Conservation (phyloP, 768 basidiomycete species). For the Rhizopogon salebrosus region DNA sequence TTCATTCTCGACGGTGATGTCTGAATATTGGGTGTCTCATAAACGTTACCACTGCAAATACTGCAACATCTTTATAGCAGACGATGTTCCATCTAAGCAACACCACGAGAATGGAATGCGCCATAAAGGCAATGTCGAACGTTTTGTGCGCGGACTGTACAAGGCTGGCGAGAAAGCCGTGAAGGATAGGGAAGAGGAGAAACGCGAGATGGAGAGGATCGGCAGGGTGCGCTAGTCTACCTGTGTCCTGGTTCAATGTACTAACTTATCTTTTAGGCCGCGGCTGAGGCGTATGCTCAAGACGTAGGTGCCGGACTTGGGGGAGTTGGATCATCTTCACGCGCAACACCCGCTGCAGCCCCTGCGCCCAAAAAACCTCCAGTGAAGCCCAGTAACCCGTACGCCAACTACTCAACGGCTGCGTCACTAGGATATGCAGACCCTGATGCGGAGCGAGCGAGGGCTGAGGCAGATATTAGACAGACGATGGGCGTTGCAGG, state of each 20-base stretch:
- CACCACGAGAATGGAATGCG: conserved; percentile 92
- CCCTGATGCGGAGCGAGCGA: conserved; percentile 62
- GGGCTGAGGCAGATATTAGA: conserved; percentile 55
- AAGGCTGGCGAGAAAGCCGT: conserved; percentile 87
- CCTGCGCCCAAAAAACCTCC: conserved; percentile 35
- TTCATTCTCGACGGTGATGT: conserved; percentile 43
- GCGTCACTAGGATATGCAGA: conserved; percentile 78
- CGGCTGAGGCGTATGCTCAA: conserved; percentile 71
- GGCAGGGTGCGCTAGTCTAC: conserved; percentile 54
- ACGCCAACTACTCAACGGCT: conserved; percentile 84
- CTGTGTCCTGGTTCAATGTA: neutral
- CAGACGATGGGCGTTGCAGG: conserved; percentile 68
- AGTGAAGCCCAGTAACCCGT: conserved; percentile 56
- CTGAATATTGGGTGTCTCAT: conserved; percentile 90
- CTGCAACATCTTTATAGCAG: conserved; percentile 94
- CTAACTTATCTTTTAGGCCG: conserved; percentile 45
- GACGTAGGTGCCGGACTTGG: conserved; percentile 71
- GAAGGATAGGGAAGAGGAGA: conserved; percentile 82
- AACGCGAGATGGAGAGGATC: conserved; percentile 78
- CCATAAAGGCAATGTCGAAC: conserved; percentile 92
- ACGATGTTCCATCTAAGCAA: conserved; percentile 87
- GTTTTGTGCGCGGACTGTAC: conserved; percentile 89
- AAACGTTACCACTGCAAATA: conserved; percentile 96
- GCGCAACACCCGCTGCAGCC: conserved; percentile 24
- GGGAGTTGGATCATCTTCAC: conserved; percentile 10